Evolutionary conservation across 148 eudicot species (phyloP), one percentile per base, ranked within the genome.

Genomic region (Persicaria maculosa): DNA sequence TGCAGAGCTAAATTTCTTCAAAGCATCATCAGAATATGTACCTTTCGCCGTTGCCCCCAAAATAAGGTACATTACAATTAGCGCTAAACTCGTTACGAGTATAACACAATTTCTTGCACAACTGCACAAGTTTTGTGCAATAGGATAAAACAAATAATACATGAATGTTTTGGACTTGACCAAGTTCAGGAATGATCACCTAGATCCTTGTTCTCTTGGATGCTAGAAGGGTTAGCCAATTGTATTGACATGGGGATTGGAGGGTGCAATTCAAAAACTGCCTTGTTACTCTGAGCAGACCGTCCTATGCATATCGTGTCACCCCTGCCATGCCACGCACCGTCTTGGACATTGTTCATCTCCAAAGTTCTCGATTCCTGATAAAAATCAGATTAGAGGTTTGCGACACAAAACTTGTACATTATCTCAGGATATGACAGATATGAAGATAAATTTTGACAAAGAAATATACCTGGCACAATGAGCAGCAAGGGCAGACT

Each of bases 321-420:
- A 36, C 98, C 93, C 47, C 96, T 85, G 12, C 98, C 97, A 73
- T 91, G 97, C 98, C 98, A 94, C 8, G 83, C 84, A 67, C 97
- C 98, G 73, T 91, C 97, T 75, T 94, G 97, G 73, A 94, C 97
- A 75, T 94, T 94, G 84, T 94, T 94, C 86, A 90, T 94, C 85
- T 94, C 97, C 83, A 94, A 75, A 46, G 98, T 94, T 81, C 98
- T 85, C 6, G 97, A 85, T 70, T 94, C 98, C 98, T 93, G 40
- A 31, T 31, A 44, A 4, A 14, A 79, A 70, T 44, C 25, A 15
- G 1, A 46, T 14, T 68, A 43, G 4, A 68, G 7, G 7, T 5
- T 7, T 0, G 20, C 16, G 14, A 12, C 17, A 44, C 10, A 44
- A 31, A 67, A 12, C 36, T 1, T 67, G 44, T 44, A n/a, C 8